phyloP scores from a whole-genome alignment of 2,329 filamentous ascomycete genomes.

The Dothideomycetes sp. region DNA sequence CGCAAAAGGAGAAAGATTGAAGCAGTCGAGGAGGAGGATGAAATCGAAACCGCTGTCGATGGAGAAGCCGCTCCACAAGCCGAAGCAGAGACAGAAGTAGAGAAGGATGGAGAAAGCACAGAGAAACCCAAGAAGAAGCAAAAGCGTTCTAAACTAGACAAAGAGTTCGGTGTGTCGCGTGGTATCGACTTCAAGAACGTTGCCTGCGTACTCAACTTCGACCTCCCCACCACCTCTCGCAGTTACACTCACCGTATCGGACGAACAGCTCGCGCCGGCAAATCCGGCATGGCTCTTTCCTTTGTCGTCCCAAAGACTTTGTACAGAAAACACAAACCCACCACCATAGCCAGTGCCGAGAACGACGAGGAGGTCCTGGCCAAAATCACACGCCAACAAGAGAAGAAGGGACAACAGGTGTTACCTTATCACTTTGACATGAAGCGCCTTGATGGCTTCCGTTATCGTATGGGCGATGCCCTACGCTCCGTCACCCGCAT shows the following conservation, averaged over 20 bases:
- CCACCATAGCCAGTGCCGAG: conserved; percentile 62
- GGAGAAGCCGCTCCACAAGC: conserved; percentile 17
- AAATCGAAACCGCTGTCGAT: conserved; percentile 18
- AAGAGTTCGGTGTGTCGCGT: conserved; percentile 89
- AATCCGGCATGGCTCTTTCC: conserved; percentile 89
- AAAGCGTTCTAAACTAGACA: conserved; percentile 57
- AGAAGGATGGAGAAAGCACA: conserved; percentile 29
- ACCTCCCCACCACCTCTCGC: conserved; percentile 77
- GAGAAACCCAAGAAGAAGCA: conserved; percentile 44
- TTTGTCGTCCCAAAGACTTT: conserved; percentile 78
- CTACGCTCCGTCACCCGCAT: conserved; percentile 82
- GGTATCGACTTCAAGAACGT: conserved; percentile 97
- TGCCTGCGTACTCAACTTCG: conserved; percentile 90
- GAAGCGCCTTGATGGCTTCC: conserved; percentile 84
- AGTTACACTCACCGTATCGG: conserved; percentile 97
- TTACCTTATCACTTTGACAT: conserved; percentile 93
- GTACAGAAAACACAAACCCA: conserved; percentile 85
- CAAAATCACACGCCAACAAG: conserved; percentile 71
- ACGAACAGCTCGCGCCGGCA: conserved; percentile 81
- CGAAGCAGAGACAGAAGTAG: conserved; percentile 25
- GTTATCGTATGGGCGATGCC: conserved; percentile 90
- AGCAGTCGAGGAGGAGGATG: conserved; percentile 14
- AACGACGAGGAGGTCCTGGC: conserved; percentile 77
- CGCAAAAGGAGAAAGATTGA: conserved; percentile 21
- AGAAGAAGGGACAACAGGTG: conserved; percentile 68